These are phyloP conservation scores for Carex pumila DNA, from an alignment of 176 grass and related monocot genomes.

Conservation along the genomic window DNA sequence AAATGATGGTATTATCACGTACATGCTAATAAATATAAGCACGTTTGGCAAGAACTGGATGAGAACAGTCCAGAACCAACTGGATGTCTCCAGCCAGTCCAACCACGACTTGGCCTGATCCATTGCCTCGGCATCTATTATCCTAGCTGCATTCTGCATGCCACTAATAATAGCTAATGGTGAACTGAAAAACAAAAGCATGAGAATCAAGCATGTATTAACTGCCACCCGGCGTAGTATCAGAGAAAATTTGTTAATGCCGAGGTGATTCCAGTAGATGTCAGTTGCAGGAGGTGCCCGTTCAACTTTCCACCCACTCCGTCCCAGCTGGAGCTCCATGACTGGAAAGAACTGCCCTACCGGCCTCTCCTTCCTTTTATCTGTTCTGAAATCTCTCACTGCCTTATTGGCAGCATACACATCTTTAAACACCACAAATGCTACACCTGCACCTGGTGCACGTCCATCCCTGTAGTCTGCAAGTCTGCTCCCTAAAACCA, in stretches of 20 bases:
- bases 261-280: conserved; percentile 98
- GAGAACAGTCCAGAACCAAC: conserved; percentile 90
- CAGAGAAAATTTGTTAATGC: conserved; percentile 71
- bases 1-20: conserved; percentile 90
- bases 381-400: conserved; percentile 78
- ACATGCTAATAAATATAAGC: conserved; percentile 95
- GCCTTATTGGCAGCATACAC: conserved; percentile 94
- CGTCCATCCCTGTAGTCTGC: conserved; percentile 70
- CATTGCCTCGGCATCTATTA: conserved; percentile 96
- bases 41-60: conserved; percentile 94
- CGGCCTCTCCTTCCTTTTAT: conserved; percentile 56
- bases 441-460: conserved; percentile 70
- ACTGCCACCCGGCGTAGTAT: conserved; percentile 64
- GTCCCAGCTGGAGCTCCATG: conserved; percentile 89
- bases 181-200: conserved; percentile 95
- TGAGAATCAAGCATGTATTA: conserved; percentile 81
- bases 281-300: conserved; percentile 84
- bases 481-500: conserved; percentile 61
- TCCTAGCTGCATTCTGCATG: conserved; percentile 78
- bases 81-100: conserved; percentile 79
- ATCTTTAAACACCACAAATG: conserved; percentile 91
- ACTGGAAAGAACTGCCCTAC: conserved; percentile 76
- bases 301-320: conserved; percentile 84
- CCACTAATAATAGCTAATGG: conserved; percentile 80
- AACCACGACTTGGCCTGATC: conserved; percentile 90